These are phyloP conservation scores for Erigeron philadelphicus DNA, from an alignment of 140 eudicot species.

Conservation along the genomic window DNA sequence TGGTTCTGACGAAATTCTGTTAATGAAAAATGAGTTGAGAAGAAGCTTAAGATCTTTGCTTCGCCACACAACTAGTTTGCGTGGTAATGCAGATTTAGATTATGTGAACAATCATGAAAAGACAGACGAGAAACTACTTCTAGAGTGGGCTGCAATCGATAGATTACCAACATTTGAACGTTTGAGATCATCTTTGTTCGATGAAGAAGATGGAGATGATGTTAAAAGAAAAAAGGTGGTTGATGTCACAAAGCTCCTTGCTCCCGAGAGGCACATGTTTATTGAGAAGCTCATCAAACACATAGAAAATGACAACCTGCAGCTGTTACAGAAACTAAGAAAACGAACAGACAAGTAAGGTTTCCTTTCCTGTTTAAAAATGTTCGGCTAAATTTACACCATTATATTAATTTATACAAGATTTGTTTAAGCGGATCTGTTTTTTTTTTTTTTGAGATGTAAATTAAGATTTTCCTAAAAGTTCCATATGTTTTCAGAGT, in stretches of 20 bases:
- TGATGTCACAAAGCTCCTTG: slow-evolving; percentile 49
- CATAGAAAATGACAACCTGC: slow-evolving; percentile 48
- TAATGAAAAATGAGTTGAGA: slow-evolving; percentile 34
- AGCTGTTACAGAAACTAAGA: slow-evolving; percentile 41
- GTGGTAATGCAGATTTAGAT: slow-evolving; percentile 23
- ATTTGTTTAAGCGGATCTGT: not conserved
- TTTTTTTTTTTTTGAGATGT: not conserved
- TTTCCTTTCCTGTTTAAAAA: not conserved
- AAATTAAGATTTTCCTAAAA: not conserved
- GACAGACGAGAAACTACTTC: slow-evolving; percentile 20
- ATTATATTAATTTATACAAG: not conserved
- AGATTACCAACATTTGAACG: slow-evolving; percentile 44
- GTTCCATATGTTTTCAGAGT: slow-evolving; percentile 30
- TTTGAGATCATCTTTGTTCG: slow-evolving; percentile 44
- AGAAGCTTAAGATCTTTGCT: slow-evolving; percentile 40
- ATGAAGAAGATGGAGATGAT: slow-evolving; percentile 33
- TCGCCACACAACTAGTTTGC: slow-evolving; percentile 30
- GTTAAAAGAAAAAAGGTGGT: slow-evolving; percentile 33
- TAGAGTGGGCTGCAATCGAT: slow-evolving; percentile 38
- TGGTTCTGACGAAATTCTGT: slow-evolving; percentile 35
- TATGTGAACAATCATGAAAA: slow-evolving; percentile 26
- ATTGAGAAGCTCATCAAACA: slow-evolving; percentile 52
- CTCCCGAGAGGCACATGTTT: slow-evolving; percentile 43
- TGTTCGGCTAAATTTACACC: not conserved
- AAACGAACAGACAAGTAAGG: slow-evolving; percentile 45